phyloP scores from a whole-genome alignment of 257 asterid species.

The Solanum piurae region DNA sequence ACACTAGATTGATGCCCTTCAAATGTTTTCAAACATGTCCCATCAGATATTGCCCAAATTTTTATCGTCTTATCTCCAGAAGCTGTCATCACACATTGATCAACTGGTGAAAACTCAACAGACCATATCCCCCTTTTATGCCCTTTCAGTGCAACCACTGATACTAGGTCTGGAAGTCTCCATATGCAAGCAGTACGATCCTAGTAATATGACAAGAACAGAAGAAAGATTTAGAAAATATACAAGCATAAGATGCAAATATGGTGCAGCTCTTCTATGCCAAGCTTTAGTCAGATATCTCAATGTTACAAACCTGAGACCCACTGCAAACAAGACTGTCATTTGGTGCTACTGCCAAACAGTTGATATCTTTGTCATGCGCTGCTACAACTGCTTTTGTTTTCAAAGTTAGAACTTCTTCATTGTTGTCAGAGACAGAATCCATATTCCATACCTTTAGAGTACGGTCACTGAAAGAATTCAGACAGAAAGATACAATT shows the following conservation, averaged over 20 bases:
- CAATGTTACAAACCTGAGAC: conserved; percentile 60
- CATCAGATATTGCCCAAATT: conserved; percentile 91
- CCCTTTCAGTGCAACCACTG: conserved; percentile 67
- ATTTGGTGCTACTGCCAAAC: conserved; percentile 83
- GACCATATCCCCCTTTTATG: conserved; percentile 98
- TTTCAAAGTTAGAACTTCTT: conserved; percentile 48
- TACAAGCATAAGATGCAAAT: not conserved
- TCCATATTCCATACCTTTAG: conserved; percentile 88
- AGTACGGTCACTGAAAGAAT: conserved; percentile 63
- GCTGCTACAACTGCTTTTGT: conserved; percentile 87
- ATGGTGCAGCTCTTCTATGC: not conserved
- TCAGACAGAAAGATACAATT: not conserved
- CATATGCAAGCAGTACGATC: conserved; percentile 94
- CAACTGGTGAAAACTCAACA: conserved; percentile 99
- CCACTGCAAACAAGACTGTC: conserved; percentile 97
- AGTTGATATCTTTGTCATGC: conserved; percentile 94
- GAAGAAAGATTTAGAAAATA: not conserved
- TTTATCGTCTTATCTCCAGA: conserved; percentile 91
- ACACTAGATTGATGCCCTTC: conserved; percentile 96
- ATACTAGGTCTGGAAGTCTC: conserved; percentile 90
- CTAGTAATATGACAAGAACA: conserved; percentile 33
- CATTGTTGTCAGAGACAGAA: conserved; percentile 36
- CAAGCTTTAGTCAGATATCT: not conserved
- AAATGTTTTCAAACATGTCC: conserved; percentile 85
- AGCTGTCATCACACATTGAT: conserved; percentile 89